phyloP scores from a whole-genome alignment of 352 stramenopile species.

The Vaucheria bursata region DNA sequence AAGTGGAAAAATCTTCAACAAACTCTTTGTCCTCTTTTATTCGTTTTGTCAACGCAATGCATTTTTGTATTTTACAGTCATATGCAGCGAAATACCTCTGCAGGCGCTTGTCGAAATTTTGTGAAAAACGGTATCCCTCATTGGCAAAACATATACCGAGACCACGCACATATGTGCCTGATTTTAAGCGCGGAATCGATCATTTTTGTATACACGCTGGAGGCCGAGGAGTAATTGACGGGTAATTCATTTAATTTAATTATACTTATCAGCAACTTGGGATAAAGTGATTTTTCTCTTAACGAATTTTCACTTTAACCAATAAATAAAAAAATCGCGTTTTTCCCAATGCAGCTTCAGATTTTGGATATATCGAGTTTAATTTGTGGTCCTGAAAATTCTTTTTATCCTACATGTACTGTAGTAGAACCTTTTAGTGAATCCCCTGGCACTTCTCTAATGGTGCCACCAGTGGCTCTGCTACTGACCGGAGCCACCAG shows the following conservation, averaged over 20 bases:
- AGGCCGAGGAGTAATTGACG: slow-evolving; percentile 34
- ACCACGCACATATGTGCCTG: slow-evolving; percentile 62
- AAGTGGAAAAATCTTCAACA: no score
- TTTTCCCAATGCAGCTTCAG: neutral
- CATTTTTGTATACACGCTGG: slow-evolving; percentile 76
- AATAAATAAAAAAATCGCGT: neutral
- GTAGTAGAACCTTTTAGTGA: no score
- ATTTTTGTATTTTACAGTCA: slow-evolving; percentile 32
- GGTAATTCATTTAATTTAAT: slow-evolving; percentile 4
- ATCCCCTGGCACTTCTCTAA: no score
- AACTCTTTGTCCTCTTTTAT: no score
- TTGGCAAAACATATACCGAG: slow-evolving; percentile 27
- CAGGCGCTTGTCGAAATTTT: slow-evolving; percentile 6
- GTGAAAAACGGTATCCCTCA: slow-evolving; percentile 48
- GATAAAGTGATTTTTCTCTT: neutral
- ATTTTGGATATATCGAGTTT: no score
- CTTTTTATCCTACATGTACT: no score
- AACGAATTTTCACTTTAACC: neutral
- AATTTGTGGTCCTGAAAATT: no score
- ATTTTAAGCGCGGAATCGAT: slow-evolving; percentile 76
- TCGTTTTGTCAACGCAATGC: no score
- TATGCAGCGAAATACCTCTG: slow-evolving; percentile 27
- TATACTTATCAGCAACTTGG: neutral
- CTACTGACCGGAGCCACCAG: no score
- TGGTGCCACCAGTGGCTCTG: no score